phyloP scores from a whole-genome alignment of 371 early-diverging fungal genomes.

The Haplosporangium sp. region DNA sequence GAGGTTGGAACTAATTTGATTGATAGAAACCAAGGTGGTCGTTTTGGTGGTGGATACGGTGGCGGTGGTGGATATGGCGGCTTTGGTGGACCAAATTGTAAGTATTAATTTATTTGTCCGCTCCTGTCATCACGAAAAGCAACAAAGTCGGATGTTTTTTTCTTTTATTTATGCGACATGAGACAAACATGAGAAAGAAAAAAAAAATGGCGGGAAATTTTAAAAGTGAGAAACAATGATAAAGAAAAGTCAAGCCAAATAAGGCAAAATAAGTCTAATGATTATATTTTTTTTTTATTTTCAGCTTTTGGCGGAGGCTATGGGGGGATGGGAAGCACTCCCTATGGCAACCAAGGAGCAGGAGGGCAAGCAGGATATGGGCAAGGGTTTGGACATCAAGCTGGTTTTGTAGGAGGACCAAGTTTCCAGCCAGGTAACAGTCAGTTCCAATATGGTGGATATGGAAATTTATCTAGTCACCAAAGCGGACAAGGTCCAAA shows the following conservation, averaged over 20 bases:
- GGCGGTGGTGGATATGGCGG: slow-evolving; percentile 49
- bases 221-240: background rate
- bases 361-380: slow-evolving; percentile 44
- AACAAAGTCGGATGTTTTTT: background rate
- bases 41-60: slow-evolving; percentile 21
- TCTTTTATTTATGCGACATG: background rate
- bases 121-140: background rate
- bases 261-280: slow-evolving; percentile 6
- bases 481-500: slow-evolving; percentile 18
- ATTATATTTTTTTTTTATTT: background rate
- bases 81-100: slow-evolving; percentile 51
- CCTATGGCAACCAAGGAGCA: slow-evolving; percentile 26
- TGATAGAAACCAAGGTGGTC: slow-evolving; percentile 25
- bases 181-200: background rate
- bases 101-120: slow-evolving; percentile 4
- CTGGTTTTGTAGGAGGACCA: slow-evolving; percentile 15
- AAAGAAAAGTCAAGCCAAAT: background rate
- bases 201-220: slow-evolving; percentile 36
- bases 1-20: background rate
- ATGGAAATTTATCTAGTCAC: background rate
- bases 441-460: slow-evolving; percentile 39
- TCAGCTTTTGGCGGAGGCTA: slow-evolving; percentile 46
- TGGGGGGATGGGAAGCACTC: slow-evolving; percentile 22
- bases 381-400: slow-evolving; percentile 33
- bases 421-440: slow-evolving; percentile 26